Evolutionary conservation across 805 yeast genomes (phyloP), one percentile per base, ranked within the genome.

Genomic region (Wickerhamomyces chaumierensis): DNA sequence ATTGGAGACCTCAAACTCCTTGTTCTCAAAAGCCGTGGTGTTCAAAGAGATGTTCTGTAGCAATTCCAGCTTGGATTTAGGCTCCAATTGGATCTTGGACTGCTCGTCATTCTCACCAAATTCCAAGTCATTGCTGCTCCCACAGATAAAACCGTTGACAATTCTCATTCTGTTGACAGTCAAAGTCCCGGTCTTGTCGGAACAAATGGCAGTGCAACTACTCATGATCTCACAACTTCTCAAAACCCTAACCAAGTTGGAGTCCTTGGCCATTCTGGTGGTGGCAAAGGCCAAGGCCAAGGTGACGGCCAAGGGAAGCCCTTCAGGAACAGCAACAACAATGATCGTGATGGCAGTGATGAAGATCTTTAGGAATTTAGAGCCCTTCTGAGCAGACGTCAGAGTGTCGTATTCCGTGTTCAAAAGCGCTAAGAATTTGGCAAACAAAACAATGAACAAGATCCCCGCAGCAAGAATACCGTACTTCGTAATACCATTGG

Each of bases 311-410:
- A 92, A 67, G 1, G 99, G 99, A 41, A 92, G 71, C 44, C 99
- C 99, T 62, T 92, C 99, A 3, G 99, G 99, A n/a, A 92, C 95
- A 0, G 98, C 99, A 37, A 92, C 98, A 14, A 90, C 98, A 21
- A 92, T 78, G 49, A 92, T 73, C 0, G 98, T 87, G 43, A 92
- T 82, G 1, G 97, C 81, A 18, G 92, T 85, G 52, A 92, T 92
- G 43, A 92, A 67, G 40, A 90, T 83, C 51, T 85, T 80, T 64
- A 92, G 66, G 49, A 88, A 88, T 47, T 71, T 72, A 39, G 84
- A 76, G 47, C 95, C 96, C 62, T 87, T 88, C 52, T 78, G 73
- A 7, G 95, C 73, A 6, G 84, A 61, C 0, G 73, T 57, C 6
- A 70, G 41, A 36, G 58, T 56, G 42, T 70, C 55, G 41, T 66